These are phyloP conservation scores for Salix exigua DNA, from an alignment of 345 rosid genomes.

Conservation along the genomic window DNA sequence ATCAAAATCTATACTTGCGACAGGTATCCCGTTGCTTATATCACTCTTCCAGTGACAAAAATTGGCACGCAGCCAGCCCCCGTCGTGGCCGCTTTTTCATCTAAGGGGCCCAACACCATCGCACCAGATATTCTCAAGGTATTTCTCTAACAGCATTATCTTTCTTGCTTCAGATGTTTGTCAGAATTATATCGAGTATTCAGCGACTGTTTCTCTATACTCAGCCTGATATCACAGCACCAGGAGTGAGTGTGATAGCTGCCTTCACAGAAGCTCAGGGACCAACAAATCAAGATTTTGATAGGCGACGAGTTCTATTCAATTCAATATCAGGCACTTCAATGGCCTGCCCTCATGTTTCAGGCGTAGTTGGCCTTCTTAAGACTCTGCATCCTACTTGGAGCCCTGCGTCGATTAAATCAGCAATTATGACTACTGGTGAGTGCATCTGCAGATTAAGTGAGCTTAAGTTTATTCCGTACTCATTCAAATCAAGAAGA, in stretches of 20 bases:
- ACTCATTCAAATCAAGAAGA: background rate
- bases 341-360: conserved; percentile 35
- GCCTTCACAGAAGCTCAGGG: conserved; percentile 25
- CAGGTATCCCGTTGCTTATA: conserved; percentile 22
- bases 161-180: conserved; percentile 1
- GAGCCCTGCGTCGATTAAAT: conserved; percentile 32
- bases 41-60: conserved; percentile 16
- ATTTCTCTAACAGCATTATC: background rate
- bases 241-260: conserved; percentile 31
- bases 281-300: conserved; percentile 27
- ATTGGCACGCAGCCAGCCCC: conserved; percentile 21
- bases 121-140: conserved; percentile 28
- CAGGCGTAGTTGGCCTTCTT: conserved; percentile 31
- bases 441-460: background rate
- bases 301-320: conserved; percentile 19
- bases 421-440: conserved; percentile 37
- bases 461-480: background rate
- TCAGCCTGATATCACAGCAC: conserved; percentile 35
- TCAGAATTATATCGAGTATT: background rate
- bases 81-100: conserved; percentile 27
- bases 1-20: background rate
- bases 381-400: conserved; percentile 23
- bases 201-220: background rate
- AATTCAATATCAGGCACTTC: conserved; percentile 32
- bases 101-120: conserved; percentile 26